Base-by-base conservation (phyloP, 306 rosid species). In the Cucurbita pepo region DNA sequence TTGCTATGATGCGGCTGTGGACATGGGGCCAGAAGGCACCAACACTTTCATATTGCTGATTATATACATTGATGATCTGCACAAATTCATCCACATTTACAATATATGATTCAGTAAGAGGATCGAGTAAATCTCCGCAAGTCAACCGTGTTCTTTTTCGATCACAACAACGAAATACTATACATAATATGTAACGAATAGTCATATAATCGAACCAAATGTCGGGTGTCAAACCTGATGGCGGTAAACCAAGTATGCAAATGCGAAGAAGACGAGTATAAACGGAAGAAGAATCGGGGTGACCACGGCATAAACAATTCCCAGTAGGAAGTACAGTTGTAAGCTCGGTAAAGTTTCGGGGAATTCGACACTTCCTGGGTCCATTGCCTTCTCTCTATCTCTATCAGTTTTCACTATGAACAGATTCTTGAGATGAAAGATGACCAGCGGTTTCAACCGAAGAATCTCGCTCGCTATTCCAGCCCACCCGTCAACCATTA, bases 401-500 rank as follows among this genome's bases (percentile, higher is more conserved):
- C 99, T 89, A 78, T 85, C 95, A 7, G 99, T 94, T 84, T 94
- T 94, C 74, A 94, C 99, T 80, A 94, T 6, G 83, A 94, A 91
- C 74, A 94, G 76, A 79, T 94, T 94, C 83, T 94, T 91, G 53
- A 94, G 97, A 84, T 94, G 99, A 78, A 77, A 94, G 79, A 91
- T 87, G 83, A 91, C 96, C 86, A 94, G 79, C 18, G 91, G 90
- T 85, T 91, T 94, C 79, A 94, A 81, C 37, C 99, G 89, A 75
- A 94, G 99, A 81, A 94, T 91, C 85, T 94, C 99, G 36, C 95
- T 74, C 12, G 99, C 99, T 78, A 91, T 81, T 67, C 96, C 97
- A 60, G 99, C 99, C 99, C 99, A 94, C 36, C 99, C 99, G 71
- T 94, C 99, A 73, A 94, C 86, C 99, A 94, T 94, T 84, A 94